Base-by-base conservation (phyloP, 495 filamentous ascomycete genomes). In the Apiosordaria backusii region DNA sequence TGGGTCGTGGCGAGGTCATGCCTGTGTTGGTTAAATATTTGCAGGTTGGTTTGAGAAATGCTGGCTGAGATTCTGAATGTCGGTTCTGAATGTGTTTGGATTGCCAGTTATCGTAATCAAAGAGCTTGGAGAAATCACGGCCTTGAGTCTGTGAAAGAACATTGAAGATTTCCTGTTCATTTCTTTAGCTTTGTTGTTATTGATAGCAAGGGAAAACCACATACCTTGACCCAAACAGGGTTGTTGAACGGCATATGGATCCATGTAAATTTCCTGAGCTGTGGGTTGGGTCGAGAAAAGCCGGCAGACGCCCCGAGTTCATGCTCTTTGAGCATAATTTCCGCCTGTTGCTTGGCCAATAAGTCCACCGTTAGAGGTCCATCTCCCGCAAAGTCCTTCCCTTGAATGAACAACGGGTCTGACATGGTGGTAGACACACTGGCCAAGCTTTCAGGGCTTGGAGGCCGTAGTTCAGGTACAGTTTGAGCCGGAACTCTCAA, bases 161-260 rank as follows among this genome's bases (percentile, higher is more conserved):
- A 25, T 71, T 74, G 54, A 78, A 83, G 10, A 77, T 77, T 62
- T 76, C 73, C 75, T 78, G 26, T 10, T 2, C 4, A 53, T 61
- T 1, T 72, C 4, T 74, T 67, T 71, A 78, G 67, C 73, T 65
- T 45, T 71, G 23, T 73, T n/a, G 70, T 58, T 27, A 68, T 71
- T 4, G 68, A 68, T 4, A 66, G 70, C 0, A 69, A 65, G 5
- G 75, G 72, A 24, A 16, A 75, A 65, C 22, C 67, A 70, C 24
- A 63, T 70, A 83, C 81, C 71, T 84, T 85, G 15, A 89, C 88
- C 88, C 88, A 90, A 6, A 82, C 80, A 2, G 88, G 83, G 72
- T 89, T 86, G 4, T 84, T 90, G 65, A 84, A 90, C 0, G 87
- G 87, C 26, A 89, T 73, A 70, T 90, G 88, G 50, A 89, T 84